These are phyloP conservation scores for Aaosphaeria arxii DNA, from an alignment of 2,329 filamentous ascomycete species.

Conservation along the genomic window DNA sequence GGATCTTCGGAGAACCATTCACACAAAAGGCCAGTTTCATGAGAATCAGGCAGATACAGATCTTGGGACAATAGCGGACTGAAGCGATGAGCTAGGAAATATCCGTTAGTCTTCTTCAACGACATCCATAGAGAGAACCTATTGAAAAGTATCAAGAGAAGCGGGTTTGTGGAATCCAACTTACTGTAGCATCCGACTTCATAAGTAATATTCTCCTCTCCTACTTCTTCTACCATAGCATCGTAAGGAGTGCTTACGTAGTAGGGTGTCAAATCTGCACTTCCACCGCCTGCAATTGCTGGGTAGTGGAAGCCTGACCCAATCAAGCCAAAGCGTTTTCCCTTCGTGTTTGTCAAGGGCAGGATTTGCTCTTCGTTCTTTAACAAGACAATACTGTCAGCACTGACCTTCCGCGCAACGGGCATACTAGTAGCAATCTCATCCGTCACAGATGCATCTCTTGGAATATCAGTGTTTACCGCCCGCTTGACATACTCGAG, in stretches of 20 bases:
- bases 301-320: conserved; percentile 60
- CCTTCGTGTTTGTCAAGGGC: conserved; percentile 55
- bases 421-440: conserved; percentile 59
- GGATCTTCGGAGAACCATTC: no score
- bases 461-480: conserved; percentile 51
- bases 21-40: no score
- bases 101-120: no score
- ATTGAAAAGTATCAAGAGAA: no score
- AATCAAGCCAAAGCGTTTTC: conserved; percentile 66
- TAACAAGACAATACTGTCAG: conserved; percentile 68
- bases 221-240: conserved; percentile 15
- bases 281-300: conserved; percentile 33
- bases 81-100: no score
- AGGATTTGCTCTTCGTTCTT: conserved; percentile 67
- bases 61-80: no score
- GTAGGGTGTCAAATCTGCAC: conserved; percentile 10
- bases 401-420: conserved; percentile 62
- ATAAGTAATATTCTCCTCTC: no score
- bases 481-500: conserved; percentile 64
- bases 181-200: no score
- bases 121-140: no score
- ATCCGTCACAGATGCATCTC: conserved; percentile 54
- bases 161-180: no score
- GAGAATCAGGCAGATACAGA: no score
- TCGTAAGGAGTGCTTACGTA: conserved; percentile 8